Evolutionary conservation across 257 asterid genomes (phyloP).

Genomic region (Phtheirospermum japonicum): DNA sequence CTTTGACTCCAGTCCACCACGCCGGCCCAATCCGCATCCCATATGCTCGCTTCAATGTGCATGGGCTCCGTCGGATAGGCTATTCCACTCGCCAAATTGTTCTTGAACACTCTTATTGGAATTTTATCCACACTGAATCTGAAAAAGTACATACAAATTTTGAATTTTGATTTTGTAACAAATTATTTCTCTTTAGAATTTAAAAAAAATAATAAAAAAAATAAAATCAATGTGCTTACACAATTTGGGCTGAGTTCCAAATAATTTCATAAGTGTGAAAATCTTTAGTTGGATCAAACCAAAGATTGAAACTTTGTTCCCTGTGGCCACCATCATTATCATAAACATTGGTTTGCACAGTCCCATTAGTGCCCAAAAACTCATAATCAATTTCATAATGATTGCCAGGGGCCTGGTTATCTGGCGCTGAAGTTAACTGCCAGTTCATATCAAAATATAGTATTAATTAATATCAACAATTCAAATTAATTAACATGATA

Average conservation of each 20-base stretch:
- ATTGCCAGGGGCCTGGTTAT: slow-evolving; percentile 22
- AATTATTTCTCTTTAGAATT: too few species aligned
- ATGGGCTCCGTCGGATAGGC: slow-evolving; percentile 33
- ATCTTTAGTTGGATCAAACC: slow-evolving; percentile 58
- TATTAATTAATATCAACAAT: too few species aligned
- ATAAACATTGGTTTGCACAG: slow-evolving; percentile 53
- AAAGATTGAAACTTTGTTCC: slow-evolving; percentile 47
- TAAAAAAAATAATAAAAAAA: too few species aligned
- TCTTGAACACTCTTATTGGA: slow-evolving; percentile 55
- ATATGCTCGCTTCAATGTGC: slow-evolving; percentile 55
- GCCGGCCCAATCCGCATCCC: slow-evolving; percentile 50
- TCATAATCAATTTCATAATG: slow-evolving; percentile 57
- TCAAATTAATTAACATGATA: too few species aligned
- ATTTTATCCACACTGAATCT: slow-evolving; percentile 41
- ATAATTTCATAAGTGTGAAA: slow-evolving; percentile 50
- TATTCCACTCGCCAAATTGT: slow-evolving; percentile 27
- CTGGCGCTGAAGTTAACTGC: slow-evolving; percentile 40
- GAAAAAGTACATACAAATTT: too few species aligned
- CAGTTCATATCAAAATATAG: too few species aligned
- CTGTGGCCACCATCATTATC: slow-evolving; percentile 42
- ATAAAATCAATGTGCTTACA: slow-evolving; percentile 38
- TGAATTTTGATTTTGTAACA: too few species aligned
- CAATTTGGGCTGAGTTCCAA: slow-evolving; percentile 49
- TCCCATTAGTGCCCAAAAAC: slow-evolving; percentile 47
- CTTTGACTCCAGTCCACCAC: slow-evolving; percentile 41